phyloP scores from a whole-genome alignment of 495 filamentous ascomycete genomes.

The Lindgomyces ingoldianus region DNA sequence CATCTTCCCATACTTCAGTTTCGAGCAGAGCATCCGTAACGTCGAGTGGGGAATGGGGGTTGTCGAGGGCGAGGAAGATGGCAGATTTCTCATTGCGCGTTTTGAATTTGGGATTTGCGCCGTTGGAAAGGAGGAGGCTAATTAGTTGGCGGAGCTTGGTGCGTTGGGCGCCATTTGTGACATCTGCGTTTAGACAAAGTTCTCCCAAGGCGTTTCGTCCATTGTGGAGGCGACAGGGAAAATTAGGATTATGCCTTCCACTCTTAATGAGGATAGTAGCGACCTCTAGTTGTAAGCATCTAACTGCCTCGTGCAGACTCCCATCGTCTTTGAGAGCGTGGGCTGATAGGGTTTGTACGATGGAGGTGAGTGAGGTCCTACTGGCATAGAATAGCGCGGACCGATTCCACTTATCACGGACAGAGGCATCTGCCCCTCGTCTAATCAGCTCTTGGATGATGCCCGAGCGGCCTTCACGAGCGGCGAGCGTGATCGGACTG shows the following conservation, averaged over 20 bases:
- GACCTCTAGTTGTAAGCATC: slow-evolving; percentile 15
- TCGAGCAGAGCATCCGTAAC: slow-evolving; percentile 32
- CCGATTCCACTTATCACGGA: slow-evolving; percentile 27
- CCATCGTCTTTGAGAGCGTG: slow-evolving; percentile 27
- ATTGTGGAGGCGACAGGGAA: slow-evolving; percentile 20
- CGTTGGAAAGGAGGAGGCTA: slow-evolving; percentile 22
- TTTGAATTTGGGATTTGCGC: slow-evolving; percentile 28
- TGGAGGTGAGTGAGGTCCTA: slow-evolving; percentile 2
- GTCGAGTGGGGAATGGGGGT: slow-evolving; percentile 24
- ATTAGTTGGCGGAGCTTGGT: slow-evolving; percentile 25
- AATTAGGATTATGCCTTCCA: slow-evolving; percentile 29
- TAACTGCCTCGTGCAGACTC: slow-evolving; percentile 33
- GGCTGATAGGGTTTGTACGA: slow-evolving; percentile 8
- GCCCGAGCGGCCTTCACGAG: slow-evolving; percentile 21
- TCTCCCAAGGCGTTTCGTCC: slow-evolving; percentile 30
- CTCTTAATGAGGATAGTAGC: slow-evolving; percentile 10
- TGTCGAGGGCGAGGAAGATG: slow-evolving; percentile 29
- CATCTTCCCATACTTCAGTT: slow-evolving; percentile 30
- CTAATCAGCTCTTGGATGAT: slow-evolving; percentile 22
- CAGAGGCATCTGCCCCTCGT: slow-evolving; percentile 25
- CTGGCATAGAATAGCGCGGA: slow-evolving; percentile 31
- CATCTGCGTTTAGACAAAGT: slow-evolving; percentile 22
- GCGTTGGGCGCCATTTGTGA: slow-evolving; percentile 13
- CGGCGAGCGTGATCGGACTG: slow-evolving; percentile 20
- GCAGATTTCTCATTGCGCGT: slow-evolving; percentile 26